Base-by-base conservation (phyloP, 2,329 filamentous ascomycete genomes). In the Byssoonygena ceratinophila region DNA sequence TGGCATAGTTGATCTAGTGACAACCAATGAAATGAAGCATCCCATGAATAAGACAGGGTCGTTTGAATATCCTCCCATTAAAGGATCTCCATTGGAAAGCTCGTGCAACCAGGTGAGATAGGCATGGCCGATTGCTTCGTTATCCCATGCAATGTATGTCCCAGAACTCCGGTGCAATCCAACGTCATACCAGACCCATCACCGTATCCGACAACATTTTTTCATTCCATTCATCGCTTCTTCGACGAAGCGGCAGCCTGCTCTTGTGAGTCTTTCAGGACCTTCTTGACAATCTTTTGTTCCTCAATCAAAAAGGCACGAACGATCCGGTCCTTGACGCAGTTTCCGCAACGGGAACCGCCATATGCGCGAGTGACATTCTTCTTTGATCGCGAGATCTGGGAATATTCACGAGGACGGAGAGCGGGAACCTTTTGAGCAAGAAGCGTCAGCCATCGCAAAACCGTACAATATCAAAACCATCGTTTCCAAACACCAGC, bases 281-380 rank as follows among this genome's bases (percentile, higher is more conserved):
- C 92, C 87, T 98, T 98, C 89, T 98, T 98, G 77, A 98, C 92
- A 68, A 98, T 97, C 87, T 98, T 98, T 82, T 98, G 92, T 84
- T 98, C 92, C 81, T 98, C 94, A 64, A 98, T 97, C 74, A 98
- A 79, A 85, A 98, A 98, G 61, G 92, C 92, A 66, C 92, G 88
- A 66, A 96, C 88, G 65, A 98, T 87, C 67, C 92, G 86, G 80
- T 98, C 92, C 76, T 91, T 90, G 66, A 98, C 92, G 76, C 92
- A 98, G 82, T 88, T 92, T 71, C 86, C 89, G 81, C 92, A 98
- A 82, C 92, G 87, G 68, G 90, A 96, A 71, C 92, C 92, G 74
- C 92, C 90, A 75, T 98, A 98, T 69, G 92, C 90, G 68, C 92
- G 89, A 80, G 92, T 87, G 73, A 98, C 92, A 68, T 88, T 95